Conservation (phyloP, 2,329 filamentous ascomycete species). For the Colletotrichum higginsianum region DNA sequence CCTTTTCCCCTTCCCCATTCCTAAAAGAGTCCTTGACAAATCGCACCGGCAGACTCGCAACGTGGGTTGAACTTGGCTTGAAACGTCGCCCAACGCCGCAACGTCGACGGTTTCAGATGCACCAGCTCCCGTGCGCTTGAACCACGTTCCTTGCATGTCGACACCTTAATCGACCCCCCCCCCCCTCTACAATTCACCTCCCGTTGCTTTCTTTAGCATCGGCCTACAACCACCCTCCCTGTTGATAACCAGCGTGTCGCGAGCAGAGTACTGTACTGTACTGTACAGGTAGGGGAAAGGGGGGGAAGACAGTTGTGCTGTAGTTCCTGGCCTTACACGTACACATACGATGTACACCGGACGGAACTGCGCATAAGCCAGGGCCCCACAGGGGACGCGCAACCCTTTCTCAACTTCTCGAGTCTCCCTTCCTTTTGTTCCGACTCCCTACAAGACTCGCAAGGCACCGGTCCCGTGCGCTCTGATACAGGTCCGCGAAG, state of each 20-base stretch:
- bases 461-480: slow-evolving; percentile 37
- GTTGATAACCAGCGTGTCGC: slow-evolving; percentile 12
- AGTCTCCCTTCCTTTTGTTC: slow-evolving; percentile 36
- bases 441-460: slow-evolving; percentile 9
- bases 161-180: slow-evolving; percentile 38
- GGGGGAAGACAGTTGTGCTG: background rate
- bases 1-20: slow-evolving; percentile 1
- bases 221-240: slow-evolving; percentile 35
- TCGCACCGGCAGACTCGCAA: slow-evolving; percentile 31
- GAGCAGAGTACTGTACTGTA: background rate
- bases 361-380: slow-evolving; percentile 42
- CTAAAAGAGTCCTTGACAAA: slow-evolving; percentile 30
- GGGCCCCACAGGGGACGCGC: slow-evolving; percentile 42
- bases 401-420: slow-evolving; percentile 31
- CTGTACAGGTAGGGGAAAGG: background rate
- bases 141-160: slow-evolving; percentile 41
- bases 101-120: slow-evolving; percentile 42
- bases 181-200: slow-evolving; percentile 25
- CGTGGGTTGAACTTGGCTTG: slow-evolving; percentile 38
- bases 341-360: slow-evolving; percentile 2
- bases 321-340: slow-evolving; percentile 1
- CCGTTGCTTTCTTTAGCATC: slow-evolving; percentile 41
- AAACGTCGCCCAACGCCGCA: slow-evolving; percentile 42
- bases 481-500: slow-evolving; percentile 41
- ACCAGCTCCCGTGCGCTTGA: slow-evolving; percentile 40